Conservation (phyloP, 1,284 basidiomycete genomes). For the Prillingera fragicola region DNA sequence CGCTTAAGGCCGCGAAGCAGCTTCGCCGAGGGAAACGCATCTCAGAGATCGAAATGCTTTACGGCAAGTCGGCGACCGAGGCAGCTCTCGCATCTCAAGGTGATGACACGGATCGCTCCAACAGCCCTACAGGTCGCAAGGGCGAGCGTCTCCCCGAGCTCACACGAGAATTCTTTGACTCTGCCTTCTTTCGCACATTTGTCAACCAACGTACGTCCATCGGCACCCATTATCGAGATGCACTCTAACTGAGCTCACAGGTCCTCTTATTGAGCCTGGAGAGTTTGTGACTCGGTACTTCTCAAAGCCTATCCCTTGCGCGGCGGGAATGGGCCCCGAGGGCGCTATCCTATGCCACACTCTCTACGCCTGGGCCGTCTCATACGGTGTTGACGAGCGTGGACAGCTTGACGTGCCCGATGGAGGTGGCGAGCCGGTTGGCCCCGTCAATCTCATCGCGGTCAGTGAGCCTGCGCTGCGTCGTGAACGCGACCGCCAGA, state of each 20-base stretch:
- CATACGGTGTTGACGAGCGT: slow-evolving; percentile 73
- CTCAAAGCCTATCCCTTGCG: slow-evolving; percentile 48
- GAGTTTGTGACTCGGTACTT: slow-evolving; percentile 65
- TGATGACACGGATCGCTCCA: slow-evolving; percentile 14
- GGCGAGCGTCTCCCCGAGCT: slow-evolving; percentile 52
- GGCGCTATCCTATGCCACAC: slow-evolving; percentile 50
- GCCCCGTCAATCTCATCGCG: slow-evolving; percentile 17
- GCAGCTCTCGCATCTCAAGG: slow-evolving; percentile 28
- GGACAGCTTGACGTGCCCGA: slow-evolving; percentile 51
- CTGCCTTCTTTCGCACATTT: slow-evolving; percentile 73
- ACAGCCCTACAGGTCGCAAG: slow-evolving; percentile 17
- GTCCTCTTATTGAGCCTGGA: slow-evolving; percentile 53
- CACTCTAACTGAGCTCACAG: slow-evolving; percentile 21
- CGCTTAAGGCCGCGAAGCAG: slow-evolving; percentile 77
- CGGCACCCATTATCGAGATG: slow-evolving; percentile 4
- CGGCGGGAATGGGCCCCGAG: slow-evolving; percentile 55
- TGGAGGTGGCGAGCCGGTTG: slow-evolving; percentile 22
- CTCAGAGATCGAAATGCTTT: slow-evolving; percentile 62
- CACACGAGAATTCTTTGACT: slow-evolving; percentile 69
- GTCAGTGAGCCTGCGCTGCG: slow-evolving; percentile 34
- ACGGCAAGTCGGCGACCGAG: slow-evolving; percentile 32
- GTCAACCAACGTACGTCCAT: slow-evolving; percentile 64
- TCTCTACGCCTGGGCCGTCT: slow-evolving; percentile 75
- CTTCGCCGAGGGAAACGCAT: slow-evolving; percentile 73
- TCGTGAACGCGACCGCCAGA: slow-evolving; percentile 44